Evolutionary conservation across 2,329 filamentous ascomycete species (phyloP).

Genomic region (Hymenoscyphus repandus): DNA sequence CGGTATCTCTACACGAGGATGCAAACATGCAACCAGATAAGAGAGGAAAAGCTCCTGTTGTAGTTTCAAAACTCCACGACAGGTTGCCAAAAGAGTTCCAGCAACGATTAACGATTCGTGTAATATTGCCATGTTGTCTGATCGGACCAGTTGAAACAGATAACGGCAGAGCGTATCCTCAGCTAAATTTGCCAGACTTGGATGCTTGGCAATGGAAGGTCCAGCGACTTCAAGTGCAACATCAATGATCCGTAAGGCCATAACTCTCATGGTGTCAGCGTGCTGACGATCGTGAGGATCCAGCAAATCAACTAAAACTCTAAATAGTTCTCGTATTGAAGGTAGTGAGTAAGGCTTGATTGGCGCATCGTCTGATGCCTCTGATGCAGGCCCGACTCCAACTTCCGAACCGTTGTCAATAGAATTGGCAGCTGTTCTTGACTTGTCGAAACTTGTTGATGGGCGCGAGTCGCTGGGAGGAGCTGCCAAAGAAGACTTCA

Average conservation of each 20-base stretch:
- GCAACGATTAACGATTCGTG: conserved; percentile 91
- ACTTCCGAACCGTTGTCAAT: conserved; percentile 22
- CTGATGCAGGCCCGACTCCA: conserved; percentile 26
- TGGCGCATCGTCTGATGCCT: conserved; percentile 38
- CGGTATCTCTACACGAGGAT: conserved; percentile 91
- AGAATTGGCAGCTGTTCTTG: conserved; percentile 17
- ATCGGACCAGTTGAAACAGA: conserved; percentile 91
- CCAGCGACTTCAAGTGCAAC: conserved; percentile 95
- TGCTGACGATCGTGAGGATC: conserved; percentile 91
- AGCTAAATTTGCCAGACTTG: conserved; percentile 78
- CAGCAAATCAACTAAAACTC: conserved; percentile 87
- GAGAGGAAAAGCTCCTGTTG: conserved; percentile 96
- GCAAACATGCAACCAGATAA: conserved; percentile 88
- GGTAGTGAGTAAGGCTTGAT: conserved; percentile 89
- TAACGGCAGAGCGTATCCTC: conserved; percentile 92
- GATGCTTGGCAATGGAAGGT: conserved; percentile 89
- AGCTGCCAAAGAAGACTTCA: conserved; percentile 46
- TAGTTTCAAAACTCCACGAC: conserved; percentile 82
- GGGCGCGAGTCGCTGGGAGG: conserved; percentile 32
- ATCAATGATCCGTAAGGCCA: conserved; percentile 95
- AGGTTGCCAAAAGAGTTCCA: conserved; percentile 85
- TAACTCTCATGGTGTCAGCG: conserved; percentile 92
- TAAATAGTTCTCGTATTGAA: conserved; percentile 89
- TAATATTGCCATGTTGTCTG: conserved; percentile 91
- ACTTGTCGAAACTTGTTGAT: conserved; percentile 40